Evolutionary conservation across 495 filamentous ascomycete species (phyloP).

Genomic region (Aspergillus nidulans): DNA sequence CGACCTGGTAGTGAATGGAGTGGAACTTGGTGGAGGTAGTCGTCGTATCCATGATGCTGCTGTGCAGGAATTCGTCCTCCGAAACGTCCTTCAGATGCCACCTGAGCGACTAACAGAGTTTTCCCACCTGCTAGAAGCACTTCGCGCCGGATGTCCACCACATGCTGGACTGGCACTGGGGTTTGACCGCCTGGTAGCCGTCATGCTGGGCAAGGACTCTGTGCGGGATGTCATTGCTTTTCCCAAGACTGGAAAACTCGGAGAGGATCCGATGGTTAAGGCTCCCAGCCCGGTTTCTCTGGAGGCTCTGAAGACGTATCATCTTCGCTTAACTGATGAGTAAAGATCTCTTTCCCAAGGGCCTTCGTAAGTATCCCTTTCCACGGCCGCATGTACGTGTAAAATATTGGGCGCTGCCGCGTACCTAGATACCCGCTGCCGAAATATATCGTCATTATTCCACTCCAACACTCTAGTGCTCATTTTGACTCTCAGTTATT

Average conservation of each 20-base stretch:
- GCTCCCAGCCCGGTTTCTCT: conserved; percentile 63
- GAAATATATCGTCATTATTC: not conserved
- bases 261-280: conserved; percentile 73
- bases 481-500: no score
- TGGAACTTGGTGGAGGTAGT: conserved; percentile 91
- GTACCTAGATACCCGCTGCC: not conserved
- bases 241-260: conserved; percentile 81
- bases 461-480: no score
- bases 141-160: conserved; percentile 88
- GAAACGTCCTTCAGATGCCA: conserved; percentile 69
- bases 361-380: not conserved
- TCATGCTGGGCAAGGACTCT: conserved; percentile 69
- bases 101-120: conserved; percentile 67
- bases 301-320: conserved; percentile 66
- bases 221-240: conserved; percentile 94
- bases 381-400: not conserved
- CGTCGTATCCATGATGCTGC: conserved; percentile 83
- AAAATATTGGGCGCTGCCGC: not conserved
- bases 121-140: conserved; percentile 73
- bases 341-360: not conserved
- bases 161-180: conserved; percentile 92
- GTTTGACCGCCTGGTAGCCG: conserved; percentile 82
- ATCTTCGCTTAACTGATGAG: conserved; percentile 25
- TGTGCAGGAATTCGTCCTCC: conserved; percentile 81
- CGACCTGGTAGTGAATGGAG: conserved; percentile 91